Evolutionary conservation across 2,329 filamentous ascomycete species (phyloP), one percentile per base, ranked within the genome.

Genomic region (Coleophoma cylindrospora): DNA sequence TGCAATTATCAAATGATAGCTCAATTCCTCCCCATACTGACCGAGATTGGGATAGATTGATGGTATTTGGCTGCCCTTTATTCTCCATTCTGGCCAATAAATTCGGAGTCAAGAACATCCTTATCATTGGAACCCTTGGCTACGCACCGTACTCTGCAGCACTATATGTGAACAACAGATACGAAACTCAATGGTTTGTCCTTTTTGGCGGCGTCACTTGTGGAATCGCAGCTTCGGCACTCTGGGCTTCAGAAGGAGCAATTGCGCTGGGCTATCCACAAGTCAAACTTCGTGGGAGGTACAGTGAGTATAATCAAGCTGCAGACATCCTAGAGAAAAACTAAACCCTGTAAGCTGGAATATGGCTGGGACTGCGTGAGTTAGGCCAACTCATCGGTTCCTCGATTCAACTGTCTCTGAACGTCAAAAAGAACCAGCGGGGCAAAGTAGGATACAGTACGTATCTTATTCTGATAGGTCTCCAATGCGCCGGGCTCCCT

Each of bases 191-290:
- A 54, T 89, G 86, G 86, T 74, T 88, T 13, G 75, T 82, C 0
- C 71, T 87, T 1, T 66, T 89, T 8, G 86, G 85, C 0, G 84
- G 83, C 0, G 83, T 83, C 0, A 70, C 86, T 0, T 89, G 86
- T 54, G 86, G 86, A 15, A 74, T 88, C 33, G 49, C 51, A 10
- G 57, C 57, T 0, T 85, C 85, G 0, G 72, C 88, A 2, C 87
- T 89, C 65, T 89, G 86, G 86, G 83, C 82, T 71, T 80, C 84
- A 0, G 86, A 89, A 64, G 83, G 83, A 1, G 84, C 86, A 0
- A 86, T 89, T 50, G 84, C 84, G 0, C 78, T 89, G 21, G 77
- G 82, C 0, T 89, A 89, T 56, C 84, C 85, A 0, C 83, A 88
- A 58, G 82, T 83, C 0, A 81, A 79, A 62, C 84, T 86, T 46